Conservation (phyloP, 495 filamentous ascomycete genomes). For the Penicillium soppii region DNA sequence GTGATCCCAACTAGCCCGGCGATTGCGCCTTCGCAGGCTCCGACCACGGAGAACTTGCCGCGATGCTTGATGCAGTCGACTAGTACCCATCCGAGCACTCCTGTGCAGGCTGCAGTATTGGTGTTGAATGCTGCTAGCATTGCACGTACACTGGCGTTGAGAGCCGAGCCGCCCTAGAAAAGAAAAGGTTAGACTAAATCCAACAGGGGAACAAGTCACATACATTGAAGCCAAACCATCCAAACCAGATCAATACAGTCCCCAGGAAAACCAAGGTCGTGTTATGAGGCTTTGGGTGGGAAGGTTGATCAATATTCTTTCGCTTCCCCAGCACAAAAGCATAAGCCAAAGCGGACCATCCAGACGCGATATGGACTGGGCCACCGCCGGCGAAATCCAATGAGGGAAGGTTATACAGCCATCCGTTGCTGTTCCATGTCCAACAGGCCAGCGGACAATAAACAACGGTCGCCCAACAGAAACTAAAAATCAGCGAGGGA, state of each 20-base stretch:
- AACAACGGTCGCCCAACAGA: slow-evolving; percentile 59
- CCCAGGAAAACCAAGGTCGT: slow-evolving; percentile 57
- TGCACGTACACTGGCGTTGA: slow-evolving; percentile 56
- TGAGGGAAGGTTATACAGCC: slow-evolving; percentile 54
- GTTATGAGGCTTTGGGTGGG: slow-evolving; percentile 53
- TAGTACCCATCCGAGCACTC: slow-evolving; percentile 58
- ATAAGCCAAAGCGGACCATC: slow-evolving; percentile 55
- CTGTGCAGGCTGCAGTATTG: slow-evolving; percentile 57
- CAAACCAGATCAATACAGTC: slow-evolving; percentile 59
- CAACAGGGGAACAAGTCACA: not conserved
- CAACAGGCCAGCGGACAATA: slow-evolving; percentile 60
- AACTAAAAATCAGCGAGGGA: slow-evolving; percentile 55
- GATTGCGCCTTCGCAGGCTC: slow-evolving; percentile 61
- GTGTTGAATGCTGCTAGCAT: slow-evolving; percentile 62
- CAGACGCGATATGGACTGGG: slow-evolving; percentile 57
- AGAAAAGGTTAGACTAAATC: not conserved
- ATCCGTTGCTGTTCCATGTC: slow-evolving; percentile 61
- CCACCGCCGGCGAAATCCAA: slow-evolving; percentile 58
- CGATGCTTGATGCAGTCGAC: slow-evolving; percentile 57
- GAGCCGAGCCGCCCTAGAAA: slow-evolving; percentile 52
- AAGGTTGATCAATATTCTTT: slow-evolving; percentile 40
- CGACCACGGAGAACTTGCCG: slow-evolving; percentile 57
- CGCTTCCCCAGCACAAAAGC: slow-evolving; percentile 56
- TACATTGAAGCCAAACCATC: slow-evolving; percentile 62
- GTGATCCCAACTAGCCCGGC: slow-evolving; percentile 66